phyloP scores from a whole-genome alignment of 306 rosid species.

The Cicer yamashitae region DNA sequence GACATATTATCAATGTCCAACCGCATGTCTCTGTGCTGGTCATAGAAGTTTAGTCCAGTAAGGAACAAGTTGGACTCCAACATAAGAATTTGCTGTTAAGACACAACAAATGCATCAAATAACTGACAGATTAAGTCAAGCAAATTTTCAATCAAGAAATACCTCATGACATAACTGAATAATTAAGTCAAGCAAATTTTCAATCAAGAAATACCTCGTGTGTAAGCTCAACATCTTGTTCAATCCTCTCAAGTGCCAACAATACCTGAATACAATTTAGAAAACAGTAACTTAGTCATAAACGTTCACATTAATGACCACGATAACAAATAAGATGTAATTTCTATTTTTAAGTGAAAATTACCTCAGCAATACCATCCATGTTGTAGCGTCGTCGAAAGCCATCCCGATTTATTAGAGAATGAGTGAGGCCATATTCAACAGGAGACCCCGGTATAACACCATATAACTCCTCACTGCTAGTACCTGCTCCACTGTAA shows the following conservation, averaged over 20 bases:
- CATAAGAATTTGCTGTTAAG: conserved; percentile 80
- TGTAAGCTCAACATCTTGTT: conserved; percentile 90
- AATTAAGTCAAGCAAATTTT: conserved; percentile 13
- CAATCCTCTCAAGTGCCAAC: conserved; percentile 92
- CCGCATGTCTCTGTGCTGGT: conserved; percentile 97
- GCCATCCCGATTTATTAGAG: conserved; percentile 64
- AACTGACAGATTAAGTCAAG: conserved; percentile 22
- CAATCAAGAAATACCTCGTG: conserved; percentile 71
- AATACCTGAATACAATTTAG: conserved; percentile 63
- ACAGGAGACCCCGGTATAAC: conserved; percentile 53
- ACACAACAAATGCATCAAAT: conserved; percentile 35
- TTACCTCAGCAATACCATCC: conserved; percentile 95
- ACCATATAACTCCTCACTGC: conserved; percentile 59
- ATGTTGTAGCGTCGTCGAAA: conserved; percentile 68
- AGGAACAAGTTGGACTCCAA: conserved; percentile 86
- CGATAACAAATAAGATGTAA: not conserved
- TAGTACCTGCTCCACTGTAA: conserved; percentile 57
- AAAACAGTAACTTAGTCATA: conserved; percentile 5
- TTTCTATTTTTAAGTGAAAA: conserved; percentile 21
- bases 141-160: conserved; percentile 26
- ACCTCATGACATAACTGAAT: conserved; percentile 27
- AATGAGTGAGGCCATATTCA: conserved; percentile 64
- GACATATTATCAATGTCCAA: conserved; percentile 98
- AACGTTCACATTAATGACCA: conserved; percentile 13
- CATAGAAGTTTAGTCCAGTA: conserved; percentile 75